Base-by-base conservation (phyloP, 2,329 filamentous ascomycete genomes). In the Aspergillus fijiensis region DNA sequence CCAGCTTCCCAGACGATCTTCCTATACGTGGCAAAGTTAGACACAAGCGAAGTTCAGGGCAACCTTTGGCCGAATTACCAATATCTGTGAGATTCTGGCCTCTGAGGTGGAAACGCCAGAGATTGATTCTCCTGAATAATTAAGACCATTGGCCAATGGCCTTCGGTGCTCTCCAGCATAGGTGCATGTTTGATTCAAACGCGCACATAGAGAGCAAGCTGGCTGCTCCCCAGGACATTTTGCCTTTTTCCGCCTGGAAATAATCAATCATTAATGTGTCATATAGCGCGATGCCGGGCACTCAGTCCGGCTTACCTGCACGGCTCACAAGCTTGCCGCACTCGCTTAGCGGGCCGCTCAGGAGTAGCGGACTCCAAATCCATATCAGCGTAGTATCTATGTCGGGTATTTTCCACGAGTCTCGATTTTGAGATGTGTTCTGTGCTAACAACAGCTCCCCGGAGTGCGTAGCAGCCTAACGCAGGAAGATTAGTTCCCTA, bases 221-320 rank as follows among this genome's bases (percentile, higher is more conserved):
- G 81, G 81, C 58, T 79, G 76, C 64, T 83, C 81, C 9, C 81
- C 81, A 1, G 80, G 80, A 61, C 81, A 84, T 69, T 77, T 77
- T 31, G 80, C 78, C 67, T 84, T 84, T 68, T 83, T 84, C 48
- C 81, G 76, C 59, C 81, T 83, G 57, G 4, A 49, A 49, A 48
- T 10, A 23, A 25, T 69, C 50, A 69, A 55, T 51, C 16, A 33
- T 19, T 29, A 29, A 14, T 49, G 25, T 29, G 19, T 59, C 42
- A 51, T 35, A 60, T 55, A 42, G 55, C 35, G 51, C 59, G 53
- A 48, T 35, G 47, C 27, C 29, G 35, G 45, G 51, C 35, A 25
- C 1, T n/a, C n/a, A 25, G 47, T 57, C 45, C 52, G 52, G 63
- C 68, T 64, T 47, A 77, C 76, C 76, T 74, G 70, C 76, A 79